Percentiles rank a stretch among this genome's conserved stretches.
Evolutionary conservation across 495 filamentous ascomycete species (phyloP).

Genomic region (Neurospora sp.): DNA sequence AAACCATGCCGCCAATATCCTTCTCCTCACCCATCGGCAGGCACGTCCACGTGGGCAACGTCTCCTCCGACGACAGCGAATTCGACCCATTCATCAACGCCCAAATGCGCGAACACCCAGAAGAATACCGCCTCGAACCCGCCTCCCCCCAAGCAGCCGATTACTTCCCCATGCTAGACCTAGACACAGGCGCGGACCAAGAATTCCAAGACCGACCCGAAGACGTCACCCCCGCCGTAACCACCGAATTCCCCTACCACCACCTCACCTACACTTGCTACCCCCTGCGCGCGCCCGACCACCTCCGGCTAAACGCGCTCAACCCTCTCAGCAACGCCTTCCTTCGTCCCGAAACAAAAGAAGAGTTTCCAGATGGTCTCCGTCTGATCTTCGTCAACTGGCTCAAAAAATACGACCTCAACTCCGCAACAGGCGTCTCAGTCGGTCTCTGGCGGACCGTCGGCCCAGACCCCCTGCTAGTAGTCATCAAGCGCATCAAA

Average conservation of each 20-base stretch:
- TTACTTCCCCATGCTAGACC: not conserved
- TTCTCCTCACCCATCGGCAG: not conserved
- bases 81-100: not conserved
- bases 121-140: not conserved
- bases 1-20: not conserved
- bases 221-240: not conserved
- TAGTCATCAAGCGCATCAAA: not conserved
- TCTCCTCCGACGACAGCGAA: not conserved
- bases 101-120: not conserved
- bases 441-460: not conserved
- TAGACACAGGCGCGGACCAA: not conserved
- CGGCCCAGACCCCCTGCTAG: rapidly evolving
- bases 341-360: not conserved
- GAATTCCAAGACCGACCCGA: not conserved
- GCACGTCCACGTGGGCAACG: not conserved
- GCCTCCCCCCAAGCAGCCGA: not conserved
- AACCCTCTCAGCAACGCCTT: not conserved
- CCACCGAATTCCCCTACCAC: not conserved
- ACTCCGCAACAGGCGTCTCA: not conserved
- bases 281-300: not conserved
- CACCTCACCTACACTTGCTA: not conserved
- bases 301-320: rapidly evolving
- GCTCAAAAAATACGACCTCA: not conserved
- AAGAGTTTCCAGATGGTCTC: not conserved
- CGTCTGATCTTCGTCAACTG: not conserved